Percentiles rank a stretch among this genome's conserved stretches.
Conservation (phyloP, 768 basidiomycete genomes). For the Pilatotrama ljubarskyi region DNA sequence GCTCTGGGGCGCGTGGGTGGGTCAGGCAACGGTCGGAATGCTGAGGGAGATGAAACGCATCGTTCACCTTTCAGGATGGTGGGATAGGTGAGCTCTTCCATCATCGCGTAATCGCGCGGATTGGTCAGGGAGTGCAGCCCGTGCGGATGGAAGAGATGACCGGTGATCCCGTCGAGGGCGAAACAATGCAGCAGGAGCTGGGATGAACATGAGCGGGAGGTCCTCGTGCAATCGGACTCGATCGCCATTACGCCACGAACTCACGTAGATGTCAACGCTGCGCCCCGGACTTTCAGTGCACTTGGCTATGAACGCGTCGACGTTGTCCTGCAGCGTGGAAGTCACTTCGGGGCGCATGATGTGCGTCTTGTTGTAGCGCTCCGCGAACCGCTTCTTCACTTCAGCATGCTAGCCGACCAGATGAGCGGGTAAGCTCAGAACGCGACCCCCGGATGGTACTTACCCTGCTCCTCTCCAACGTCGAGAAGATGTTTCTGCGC, state of each 20-base stretch:
- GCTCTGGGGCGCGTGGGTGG: not conserved
- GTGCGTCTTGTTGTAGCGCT: slow-evolving; percentile 22
- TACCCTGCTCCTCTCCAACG: slow-evolving; percentile 11
- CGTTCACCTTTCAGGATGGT: slow-evolving; percentile 11
- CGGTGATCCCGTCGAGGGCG: slow-evolving; percentile 22
- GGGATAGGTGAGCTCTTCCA: slow-evolving; percentile 21
- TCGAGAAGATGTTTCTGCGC: slow-evolving; percentile 25
- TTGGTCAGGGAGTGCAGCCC: slow-evolving; percentile 18
- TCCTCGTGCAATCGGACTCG: not conserved
- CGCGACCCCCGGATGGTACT: not conserved
- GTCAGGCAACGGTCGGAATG: not conserved
- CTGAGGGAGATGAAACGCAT: too few relatives aligned
- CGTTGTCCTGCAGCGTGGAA: slow-evolving; percentile 18
- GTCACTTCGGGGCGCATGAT: slow-evolving; percentile 19
- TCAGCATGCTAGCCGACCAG: slow-evolving; percentile 15
- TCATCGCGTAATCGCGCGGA: slow-evolving; percentile 10
- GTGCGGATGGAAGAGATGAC: slow-evolving; percentile 23
- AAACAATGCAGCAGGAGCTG: slow-evolving; percentile 23
- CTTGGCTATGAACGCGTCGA: slow-evolving; percentile 12
- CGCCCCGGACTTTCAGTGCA: slow-evolving; percentile 3
- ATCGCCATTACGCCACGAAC: not conserved
- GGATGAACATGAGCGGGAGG: not conserved
- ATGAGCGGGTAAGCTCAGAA: too few relatives aligned
- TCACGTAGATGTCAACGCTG: slow-evolving; percentile 21
- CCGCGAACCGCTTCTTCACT: slow-evolving; percentile 18